phyloP scores from a whole-genome alignment of 805 yeast genomes.

The Lipomyces starkeyi region DNA sequence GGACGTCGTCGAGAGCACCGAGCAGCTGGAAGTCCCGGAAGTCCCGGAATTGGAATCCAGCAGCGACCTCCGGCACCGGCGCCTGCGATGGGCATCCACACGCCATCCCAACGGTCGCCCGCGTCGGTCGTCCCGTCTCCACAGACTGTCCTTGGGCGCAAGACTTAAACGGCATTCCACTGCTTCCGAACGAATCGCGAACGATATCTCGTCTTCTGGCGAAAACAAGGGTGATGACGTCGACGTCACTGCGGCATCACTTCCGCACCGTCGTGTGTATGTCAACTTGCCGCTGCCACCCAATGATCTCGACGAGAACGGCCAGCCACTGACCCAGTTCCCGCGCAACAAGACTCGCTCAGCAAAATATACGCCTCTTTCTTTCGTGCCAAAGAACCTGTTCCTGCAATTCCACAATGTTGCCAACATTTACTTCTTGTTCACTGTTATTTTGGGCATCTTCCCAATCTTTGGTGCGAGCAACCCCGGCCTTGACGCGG shows the following conservation, averaged over 20 bases:
- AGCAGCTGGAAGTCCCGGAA: conserved; percentile 6
- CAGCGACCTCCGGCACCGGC: conserved; percentile 22
- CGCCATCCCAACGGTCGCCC: conserved; percentile 31
- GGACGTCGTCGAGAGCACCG: conserved; percentile 9
- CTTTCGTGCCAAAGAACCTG: conserved; percentile 86
- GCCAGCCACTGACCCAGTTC: conserved; percentile 64
- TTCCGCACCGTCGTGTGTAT: conserved; percentile 51
- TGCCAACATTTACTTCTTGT: conserved; percentile 87
- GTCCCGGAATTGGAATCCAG: neutral
- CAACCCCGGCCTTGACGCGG: conserved; percentile 75
- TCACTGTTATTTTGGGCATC: conserved; percentile 67
- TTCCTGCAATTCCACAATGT: conserved; percentile 80
- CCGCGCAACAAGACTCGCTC: conserved; percentile 93
- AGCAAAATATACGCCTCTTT: conserved; percentile 89
- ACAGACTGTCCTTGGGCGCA: conserved; percentile 32
- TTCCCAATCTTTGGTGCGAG: conserved; percentile 76
- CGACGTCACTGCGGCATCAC: conserved; percentile 22
- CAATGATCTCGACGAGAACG: conserved; percentile 55
- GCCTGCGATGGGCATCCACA: conserved; percentile 37
- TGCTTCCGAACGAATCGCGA: conserved; percentile 11
- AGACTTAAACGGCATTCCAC: conserved; percentile 15
- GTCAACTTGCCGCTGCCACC: conserved; percentile 59
- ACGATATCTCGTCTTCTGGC: conserved; percentile 16
- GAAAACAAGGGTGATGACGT: conserved; percentile 33
- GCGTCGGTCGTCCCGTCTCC: conserved; percentile 31